Evolutionary conservation across 768 basidiomycete species (phyloP).

Genomic region (Suillus spraguei): DNA sequence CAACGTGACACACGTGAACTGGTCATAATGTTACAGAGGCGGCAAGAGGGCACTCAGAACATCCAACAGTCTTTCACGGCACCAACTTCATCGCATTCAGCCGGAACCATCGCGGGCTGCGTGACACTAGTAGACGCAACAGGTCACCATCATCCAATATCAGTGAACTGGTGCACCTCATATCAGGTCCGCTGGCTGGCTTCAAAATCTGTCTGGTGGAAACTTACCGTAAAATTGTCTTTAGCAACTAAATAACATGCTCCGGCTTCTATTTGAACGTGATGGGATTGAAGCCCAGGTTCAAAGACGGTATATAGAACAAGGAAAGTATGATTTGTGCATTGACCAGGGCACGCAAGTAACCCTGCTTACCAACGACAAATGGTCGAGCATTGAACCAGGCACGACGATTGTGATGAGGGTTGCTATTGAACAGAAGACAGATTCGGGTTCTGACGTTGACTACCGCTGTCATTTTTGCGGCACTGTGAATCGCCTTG

Average conservation of each 20-base stretch:
- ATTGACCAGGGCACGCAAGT: slow-evolving; percentile 28
- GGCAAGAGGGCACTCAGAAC: slow-evolving; percentile 9
- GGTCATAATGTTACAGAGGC: not conserved
- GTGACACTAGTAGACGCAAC: slow-evolving; percentile 6
- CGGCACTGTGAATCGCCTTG: not conserved
- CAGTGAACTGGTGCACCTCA: slow-evolving; percentile 28
- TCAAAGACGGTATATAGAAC: slow-evolving; percentile 24
- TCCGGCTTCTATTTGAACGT: slow-evolving; percentile 19
- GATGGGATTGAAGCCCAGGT: slow-evolving; percentile 21
- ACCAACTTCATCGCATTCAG: too few relatives aligned
- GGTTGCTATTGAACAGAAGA: slow-evolving; percentile 21
- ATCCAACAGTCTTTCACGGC: not conserved
- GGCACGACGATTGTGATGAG: slow-evolving; percentile 30
- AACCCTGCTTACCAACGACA: slow-evolving; percentile 24
- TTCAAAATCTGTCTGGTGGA: not conserved
- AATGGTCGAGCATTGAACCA: slow-evolving; percentile 27
- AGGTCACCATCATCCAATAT: slow-evolving; percentile 22
- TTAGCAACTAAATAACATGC: slow-evolving; percentile 27
- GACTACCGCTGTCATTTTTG: slow-evolving; percentile 25
- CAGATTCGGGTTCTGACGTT: not conserved
- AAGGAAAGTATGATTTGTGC: slow-evolving; percentile 25
- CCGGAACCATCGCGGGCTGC: too few relatives aligned
- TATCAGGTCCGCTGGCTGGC: slow-evolving; percentile 20
- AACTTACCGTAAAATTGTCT: not conserved
- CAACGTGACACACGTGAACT: not conserved